These are phyloP conservation scores for Aphanomyces invadans DNA, from an alignment of 352 stramenopile genomes.

Conservation along the genomic window DNA sequence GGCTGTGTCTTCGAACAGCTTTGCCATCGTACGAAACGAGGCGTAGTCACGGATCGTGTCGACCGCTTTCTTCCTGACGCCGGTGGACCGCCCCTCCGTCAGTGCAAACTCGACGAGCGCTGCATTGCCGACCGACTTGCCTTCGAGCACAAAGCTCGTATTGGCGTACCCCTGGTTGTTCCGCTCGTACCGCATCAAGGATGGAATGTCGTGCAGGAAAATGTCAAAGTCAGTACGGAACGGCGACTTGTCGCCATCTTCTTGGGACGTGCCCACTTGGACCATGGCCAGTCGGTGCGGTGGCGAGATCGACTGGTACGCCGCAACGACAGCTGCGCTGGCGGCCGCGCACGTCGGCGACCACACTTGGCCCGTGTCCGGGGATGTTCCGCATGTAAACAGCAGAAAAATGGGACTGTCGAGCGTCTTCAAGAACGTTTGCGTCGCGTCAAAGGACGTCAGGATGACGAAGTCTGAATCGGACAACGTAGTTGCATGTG, in stretches of 20 bases:
- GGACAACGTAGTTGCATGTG: no score
- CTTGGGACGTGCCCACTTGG: not conserved
- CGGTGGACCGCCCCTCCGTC: conserved; percentile 32
- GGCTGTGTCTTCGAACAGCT: conserved; percentile 30
- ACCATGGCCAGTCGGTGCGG: not conserved
- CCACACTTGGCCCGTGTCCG: not conserved
- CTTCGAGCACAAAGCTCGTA: conserved; percentile 52
- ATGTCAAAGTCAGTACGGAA: conserved; percentile 44
- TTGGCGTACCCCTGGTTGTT: conserved; percentile 37
- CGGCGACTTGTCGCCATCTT: not conserved
- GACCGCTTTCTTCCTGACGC: conserved; percentile 26
- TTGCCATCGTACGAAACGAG: conserved; percentile 27
- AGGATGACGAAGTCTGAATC: not conserved
- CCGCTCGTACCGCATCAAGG: conserved; percentile 41
- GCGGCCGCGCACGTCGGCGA: not conserved
- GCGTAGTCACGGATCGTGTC: conserved; percentile 34
- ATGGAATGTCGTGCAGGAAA: conserved; percentile 51
- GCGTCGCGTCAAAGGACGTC: not conserved
- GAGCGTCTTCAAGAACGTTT: not conserved
- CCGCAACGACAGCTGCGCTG: not conserved
- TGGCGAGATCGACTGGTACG: not conserved
- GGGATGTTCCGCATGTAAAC: not conserved
- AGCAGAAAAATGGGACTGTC: not conserved
- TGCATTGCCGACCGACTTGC: conserved; percentile 42
- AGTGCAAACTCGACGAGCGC: conserved; percentile 59